These are phyloP conservation scores for Arachnopeziza araneosa DNA, from an alignment of 2,329 filamentous ascomycete species.

Conservation along the genomic window DNA sequence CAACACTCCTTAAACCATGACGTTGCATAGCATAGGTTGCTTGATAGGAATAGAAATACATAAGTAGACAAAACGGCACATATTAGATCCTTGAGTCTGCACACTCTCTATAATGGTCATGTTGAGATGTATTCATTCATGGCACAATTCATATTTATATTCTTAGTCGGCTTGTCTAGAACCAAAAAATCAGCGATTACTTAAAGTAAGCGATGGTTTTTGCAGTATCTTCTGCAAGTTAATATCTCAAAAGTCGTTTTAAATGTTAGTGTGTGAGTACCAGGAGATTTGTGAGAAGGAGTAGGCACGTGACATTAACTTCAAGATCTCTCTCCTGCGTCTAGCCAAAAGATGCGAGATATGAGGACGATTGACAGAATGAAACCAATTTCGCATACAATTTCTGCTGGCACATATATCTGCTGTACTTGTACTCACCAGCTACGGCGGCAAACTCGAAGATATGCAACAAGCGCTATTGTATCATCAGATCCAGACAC, in stretches of 20 bases:
- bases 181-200: too few relatives aligned
- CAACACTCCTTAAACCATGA: background rate
- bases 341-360: background rate
- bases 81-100: background rate
- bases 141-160: too few relatives aligned
- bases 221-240: too few relatives aligned
- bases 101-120: background rate
- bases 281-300: background rate
- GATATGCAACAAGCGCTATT: constrained; percentile 18
- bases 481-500: constrained; percentile 24
- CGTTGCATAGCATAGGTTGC: constrained; percentile 1
- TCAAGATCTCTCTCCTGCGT: background rate
- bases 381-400: background rate
- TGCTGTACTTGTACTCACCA: constrained; percentile 24
- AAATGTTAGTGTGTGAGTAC: too few relatives aligned
- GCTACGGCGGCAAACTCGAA: constrained; percentile 18
- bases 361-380: background rate
- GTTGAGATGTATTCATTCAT: background rate
- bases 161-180: too few relatives aligned
- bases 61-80: background rate
- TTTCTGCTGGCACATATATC: constrained; percentile 15
- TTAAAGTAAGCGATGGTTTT: too few relatives aligned
- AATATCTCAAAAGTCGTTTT: too few relatives aligned
- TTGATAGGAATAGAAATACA: constrained; percentile 4
- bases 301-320: background rate